Evolutionary conservation across 345 rosid genomes (phyloP).

Genomic region (Lumnitzera racemosa): DNA sequence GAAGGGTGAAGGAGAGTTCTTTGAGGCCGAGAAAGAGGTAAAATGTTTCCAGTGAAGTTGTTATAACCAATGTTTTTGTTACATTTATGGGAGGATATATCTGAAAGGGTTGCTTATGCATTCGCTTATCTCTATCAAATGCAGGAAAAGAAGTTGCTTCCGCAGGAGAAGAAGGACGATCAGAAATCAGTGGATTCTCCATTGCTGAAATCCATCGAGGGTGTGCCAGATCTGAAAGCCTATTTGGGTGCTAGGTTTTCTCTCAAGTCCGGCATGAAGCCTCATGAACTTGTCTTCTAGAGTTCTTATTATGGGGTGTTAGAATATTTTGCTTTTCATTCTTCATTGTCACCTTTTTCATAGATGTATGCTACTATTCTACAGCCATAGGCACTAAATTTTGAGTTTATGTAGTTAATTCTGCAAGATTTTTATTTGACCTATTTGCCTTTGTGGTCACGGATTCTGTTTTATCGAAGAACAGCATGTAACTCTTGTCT

Average conservation of each 20-base stretch:
- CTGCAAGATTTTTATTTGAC: too few species aligned
- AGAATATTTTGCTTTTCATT: too few species aligned
- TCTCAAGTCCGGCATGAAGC: slow-evolving; percentile 71
- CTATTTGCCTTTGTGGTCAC: too few species aligned
- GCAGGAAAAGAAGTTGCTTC: slow-evolving; percentile 69
- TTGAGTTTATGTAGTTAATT: too few species aligned
- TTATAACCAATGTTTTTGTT: neutral
- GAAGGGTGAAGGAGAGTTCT: slow-evolving; percentile 74
- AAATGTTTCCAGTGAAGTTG: slow-evolving; percentile 3
- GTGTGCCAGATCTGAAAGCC: slow-evolving; percentile 62
- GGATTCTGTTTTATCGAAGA: too few species aligned
- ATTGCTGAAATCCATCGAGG: slow-evolving; percentile 56
- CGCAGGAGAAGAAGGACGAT: slow-evolving; percentile 75
- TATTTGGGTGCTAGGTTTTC: slow-evolving; percentile 86
- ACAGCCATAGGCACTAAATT: too few species aligned
- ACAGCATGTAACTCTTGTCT: too few species aligned
- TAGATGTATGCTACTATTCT: too few species aligned
- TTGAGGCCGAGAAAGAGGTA: slow-evolving; percentile 72
- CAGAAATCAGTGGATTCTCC: slow-evolving; percentile 65
- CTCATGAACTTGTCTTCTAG: slow-evolving; percentile 78
- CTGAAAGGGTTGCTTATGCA: too few species aligned
- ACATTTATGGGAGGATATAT: too few species aligned
- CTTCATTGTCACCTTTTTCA: too few species aligned
- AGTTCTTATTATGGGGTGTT: neutral
- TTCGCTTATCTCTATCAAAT: neutral